phyloP scores from a whole-genome alignment of 441 rosid species.

The Daphne laureola region DNA sequence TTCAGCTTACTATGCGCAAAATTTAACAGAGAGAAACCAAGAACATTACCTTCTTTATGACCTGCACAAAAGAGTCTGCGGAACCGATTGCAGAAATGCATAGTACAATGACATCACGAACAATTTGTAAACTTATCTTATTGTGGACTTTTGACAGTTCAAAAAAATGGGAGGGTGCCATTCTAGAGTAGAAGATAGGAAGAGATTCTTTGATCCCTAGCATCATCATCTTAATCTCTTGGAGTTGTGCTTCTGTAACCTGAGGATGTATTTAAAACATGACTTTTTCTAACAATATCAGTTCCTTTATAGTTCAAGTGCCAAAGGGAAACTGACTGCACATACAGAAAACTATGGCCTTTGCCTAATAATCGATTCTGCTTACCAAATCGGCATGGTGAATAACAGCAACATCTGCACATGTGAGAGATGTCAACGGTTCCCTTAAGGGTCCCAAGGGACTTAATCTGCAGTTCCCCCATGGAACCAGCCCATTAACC shows the following conservation, averaged over 20 bases:
- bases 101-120: constrained; percentile 30
- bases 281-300: constrained; percentile 11
- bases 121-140: constrained; percentile 28
- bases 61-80: constrained; percentile 54
- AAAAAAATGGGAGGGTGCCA: constrained; percentile 54
- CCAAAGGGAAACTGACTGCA: background rate
- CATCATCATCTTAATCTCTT: constrained; percentile 37
- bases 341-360: background rate
- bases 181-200: constrained; percentile 49
- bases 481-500: constrained; percentile 68
- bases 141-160: constrained; percentile 34
- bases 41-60: constrained; percentile 36
- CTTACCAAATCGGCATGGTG: constrained; percentile 73
- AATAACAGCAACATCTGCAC: constrained; percentile 63
- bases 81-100: constrained; percentile 83
- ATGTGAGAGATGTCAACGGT: constrained; percentile 48
- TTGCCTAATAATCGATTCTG: background rate
- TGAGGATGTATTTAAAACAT: constrained; percentile 20
- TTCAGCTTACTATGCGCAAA: background rate
- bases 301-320: background rate
- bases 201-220: constrained; percentile 41
- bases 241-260: constrained; percentile 41
- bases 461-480: constrained; percentile 62
- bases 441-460: constrained; percentile 89
- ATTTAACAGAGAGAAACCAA: background rate